Conservation (phyloP, 352 stramenopile species). For the Pseudoperonospora humuli region DNA sequence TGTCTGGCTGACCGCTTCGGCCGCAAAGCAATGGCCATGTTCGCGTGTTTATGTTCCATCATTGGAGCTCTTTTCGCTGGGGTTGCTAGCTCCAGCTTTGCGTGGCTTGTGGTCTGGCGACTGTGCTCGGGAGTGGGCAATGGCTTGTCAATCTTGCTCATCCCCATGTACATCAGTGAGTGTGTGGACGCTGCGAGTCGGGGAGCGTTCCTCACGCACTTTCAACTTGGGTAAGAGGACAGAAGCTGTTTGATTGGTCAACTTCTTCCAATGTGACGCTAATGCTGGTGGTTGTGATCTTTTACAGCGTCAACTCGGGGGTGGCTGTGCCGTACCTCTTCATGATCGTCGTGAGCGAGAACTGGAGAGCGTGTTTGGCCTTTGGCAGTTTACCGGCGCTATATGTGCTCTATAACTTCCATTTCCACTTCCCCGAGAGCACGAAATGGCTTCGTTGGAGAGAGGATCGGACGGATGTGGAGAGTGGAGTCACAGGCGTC, state of each 20-base stretch:
- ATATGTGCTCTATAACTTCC: slow-evolving; percentile 72
- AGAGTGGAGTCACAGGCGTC: slow-evolving; percentile 33
- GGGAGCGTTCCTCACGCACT: slow-evolving; percentile 65
- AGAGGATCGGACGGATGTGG: slow-evolving; percentile 38
- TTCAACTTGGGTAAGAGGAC: slow-evolving; percentile 59
- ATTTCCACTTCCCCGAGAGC: slow-evolving; percentile 67
- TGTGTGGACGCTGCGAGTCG: slow-evolving; percentile 57
- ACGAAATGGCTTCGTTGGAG: slow-evolving; percentile 73
- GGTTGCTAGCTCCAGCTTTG: slow-evolving; percentile 43
- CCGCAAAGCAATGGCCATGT: slow-evolving; percentile 58
- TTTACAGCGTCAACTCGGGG: slow-evolving; percentile 63
- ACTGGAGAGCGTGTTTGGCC: slow-evolving; percentile 66
- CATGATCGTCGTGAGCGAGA: slow-evolving; percentile 68
- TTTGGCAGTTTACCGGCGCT: slow-evolving; percentile 65
- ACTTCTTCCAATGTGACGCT: not conserved
- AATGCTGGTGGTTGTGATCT: not conserved
- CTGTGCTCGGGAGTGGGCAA: slow-evolving; percentile 73
- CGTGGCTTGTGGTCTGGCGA: slow-evolving; percentile 58
- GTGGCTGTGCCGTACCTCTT: slow-evolving; percentile 72
- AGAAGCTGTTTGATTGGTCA: not conserved
- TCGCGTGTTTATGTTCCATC: slow-evolving; percentile 67
- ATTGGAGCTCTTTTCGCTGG: slow-evolving; percentile 50
- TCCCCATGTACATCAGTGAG: slow-evolving; percentile 88
- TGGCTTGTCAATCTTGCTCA: slow-evolving; percentile 71
- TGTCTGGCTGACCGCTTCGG: slow-evolving; percentile 66